Base-by-base conservation (phyloP, 106 monocot species). In the Dendrobium catenatum region DNA sequence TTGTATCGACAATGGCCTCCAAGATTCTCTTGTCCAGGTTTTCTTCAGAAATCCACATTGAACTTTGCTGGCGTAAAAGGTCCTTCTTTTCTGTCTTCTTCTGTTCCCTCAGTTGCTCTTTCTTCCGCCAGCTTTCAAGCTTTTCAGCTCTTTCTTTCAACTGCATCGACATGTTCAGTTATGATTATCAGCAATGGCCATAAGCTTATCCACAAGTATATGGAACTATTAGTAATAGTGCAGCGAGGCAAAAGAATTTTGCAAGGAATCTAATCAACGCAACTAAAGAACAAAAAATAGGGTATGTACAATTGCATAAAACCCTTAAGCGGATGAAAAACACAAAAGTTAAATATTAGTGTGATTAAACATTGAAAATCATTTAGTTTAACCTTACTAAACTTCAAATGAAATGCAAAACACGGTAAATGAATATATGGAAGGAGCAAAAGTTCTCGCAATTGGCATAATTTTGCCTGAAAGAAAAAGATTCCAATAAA, bases 41-140 rank as follows among this genome's bases (percentile, higher is more conserved):
- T 27, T 77, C 77, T 78, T 91, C 91, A 64, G 82, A 80, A 83
- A 91, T 74, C 91, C 91, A 91, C 84, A 86, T 68, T 24, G 91
- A 91, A 70, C 87, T 88, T 80, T 91, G 86, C 67, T 78, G 78
- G 2, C 66, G 84, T 2, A 80, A 44, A 70, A 80, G 72, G 26
- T 80, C 72, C 37, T 42, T 73, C 10, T 37, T 40, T 37, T 54
- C 72, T 20, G 0, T 33, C 26, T 72, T 80, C 80, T 80, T 72
- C 79, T 80, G 49, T 49, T 88, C 91, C 47, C 80, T 86, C 11
- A 67, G 5, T 61, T 76, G 66, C 83, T 91, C 88, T 75, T 86
- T 86, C 68, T 49, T 73, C 54, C 72, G 72, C 80, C 80, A 80
- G 72, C 72, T 19, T 51, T 80, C 80, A 20, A 80, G 80, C 72